Base-by-base conservation (phyloP, 768 basidiomycete genomes). In the Pisolithus marmoratus region DNA sequence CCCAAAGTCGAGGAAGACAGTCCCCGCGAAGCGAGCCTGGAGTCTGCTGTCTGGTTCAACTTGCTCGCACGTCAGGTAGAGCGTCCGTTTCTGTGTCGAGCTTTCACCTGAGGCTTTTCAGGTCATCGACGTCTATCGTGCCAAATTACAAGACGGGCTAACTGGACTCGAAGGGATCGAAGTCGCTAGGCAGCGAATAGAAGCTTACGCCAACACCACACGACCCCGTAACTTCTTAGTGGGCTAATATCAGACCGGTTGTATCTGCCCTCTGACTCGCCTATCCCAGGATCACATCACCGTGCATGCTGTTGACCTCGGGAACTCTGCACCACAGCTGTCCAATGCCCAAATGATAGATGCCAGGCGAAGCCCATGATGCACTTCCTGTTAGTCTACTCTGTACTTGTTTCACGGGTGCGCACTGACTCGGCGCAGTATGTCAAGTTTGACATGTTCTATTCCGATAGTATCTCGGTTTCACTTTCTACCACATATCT, bases 1-100 rank as follows among this genome's bases (percentile, higher is more conserved):
- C 43, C 54, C 14, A 55, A 46, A 7, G 38, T 54, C 11, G 58
- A 54, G n/a, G 49, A 46, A 6, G 40, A 45, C n/a, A 19, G 48
- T 19, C 36, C 15, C 11, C 22, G 50, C 9, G 47, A 54, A 60
- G 56, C 43, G 31, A 70, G 56, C 50, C 67, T 76, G 38, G 95
- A 97, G 67, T 87, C 90, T 1, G 80, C 85, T 23, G 90, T 90
- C 61, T 98, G 96, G 96, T 78, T 98, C 55, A 98, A 96, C 65
- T 73, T 81, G 20, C 74, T 99, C 29, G 69, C 93, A 51, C 83
- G 81, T 45, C 90, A 96, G 77, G 94, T 88, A 58, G 37, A 77
- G 65, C 38, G 34, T 38, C 34, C 15, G 26, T 20, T 27, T 20
- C 19, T 52, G 24, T 42, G 29, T 34, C 24, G 17, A 20, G 26